Conservation (phyloP, 1,139 yeast species). For the Scheffersomyces parashehatae region DNA sequence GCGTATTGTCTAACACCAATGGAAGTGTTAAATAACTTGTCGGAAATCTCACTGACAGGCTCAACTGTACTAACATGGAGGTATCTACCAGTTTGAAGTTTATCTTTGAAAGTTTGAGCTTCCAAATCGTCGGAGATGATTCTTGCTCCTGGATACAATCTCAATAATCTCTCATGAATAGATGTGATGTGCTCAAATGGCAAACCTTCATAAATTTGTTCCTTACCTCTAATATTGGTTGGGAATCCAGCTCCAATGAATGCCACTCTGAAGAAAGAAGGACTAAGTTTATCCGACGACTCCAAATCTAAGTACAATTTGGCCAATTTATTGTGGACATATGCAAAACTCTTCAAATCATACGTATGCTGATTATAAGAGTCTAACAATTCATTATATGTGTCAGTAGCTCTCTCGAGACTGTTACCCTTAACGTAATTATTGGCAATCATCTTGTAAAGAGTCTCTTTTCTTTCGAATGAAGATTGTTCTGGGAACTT, state of each 20-base stretch:
- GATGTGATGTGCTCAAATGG: conserved; percentile 88
- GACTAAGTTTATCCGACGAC: conserved; percentile 68
- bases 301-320: conserved; percentile 69
- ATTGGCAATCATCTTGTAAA: conserved; percentile 70
- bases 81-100: conserved; percentile 68
- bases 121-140: conserved; percentile 69
- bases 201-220: conserved; percentile 80
- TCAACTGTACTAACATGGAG: conserved; percentile 73
- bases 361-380: conserved; percentile 74
- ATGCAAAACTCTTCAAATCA: conserved; percentile 75
- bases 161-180: conserved; percentile 73
- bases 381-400: conserved; percentile 74
- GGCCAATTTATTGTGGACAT: conserved; percentile 69
- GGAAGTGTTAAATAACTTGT: conserved; percentile 47
- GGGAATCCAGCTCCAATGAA: conserved; percentile 90
- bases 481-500: conserved; percentile 76
- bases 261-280: conserved; percentile 78
- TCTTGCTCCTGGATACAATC: conserved; percentile 81
- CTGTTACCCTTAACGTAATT: conserved; percentile 68
- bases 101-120: conserved; percentile 49
- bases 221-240: conserved; percentile 67
- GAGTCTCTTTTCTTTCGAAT: conserved; percentile 77
- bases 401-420: conserved; percentile 24
- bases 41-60: conserved; percentile 60
- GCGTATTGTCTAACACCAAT: conserved; percentile 69